A percentile compares a stretch with the other conserved stretches of the same genome.
These are phyloP conservation scores for Sanghuangporus baumii DNA, from an alignment of 1,284 basidiomycete species.

Conservation along the genomic window DNA sequence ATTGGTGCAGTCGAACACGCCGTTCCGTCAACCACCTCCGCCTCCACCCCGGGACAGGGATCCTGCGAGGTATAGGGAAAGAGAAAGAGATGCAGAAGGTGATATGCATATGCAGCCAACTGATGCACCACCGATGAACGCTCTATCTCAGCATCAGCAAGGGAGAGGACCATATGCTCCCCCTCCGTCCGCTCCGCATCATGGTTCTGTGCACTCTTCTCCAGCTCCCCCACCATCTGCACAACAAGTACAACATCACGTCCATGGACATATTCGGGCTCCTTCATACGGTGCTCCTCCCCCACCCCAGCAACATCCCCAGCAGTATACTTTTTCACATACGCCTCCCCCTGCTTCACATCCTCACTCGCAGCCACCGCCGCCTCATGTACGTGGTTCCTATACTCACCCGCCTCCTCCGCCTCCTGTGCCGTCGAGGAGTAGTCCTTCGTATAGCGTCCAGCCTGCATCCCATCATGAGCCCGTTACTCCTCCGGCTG, in stretches of 20 bases:
- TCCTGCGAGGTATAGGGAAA: not conserved
- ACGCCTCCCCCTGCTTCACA: not conserved
- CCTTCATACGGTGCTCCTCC: conserved; percentile 18
- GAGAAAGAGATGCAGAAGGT: not conserved
- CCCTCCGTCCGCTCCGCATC: not conserved
- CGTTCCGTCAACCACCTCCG: not conserved
- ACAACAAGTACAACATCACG: not conserved
- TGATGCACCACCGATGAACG: not conserved
- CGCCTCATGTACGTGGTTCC: not conserved
- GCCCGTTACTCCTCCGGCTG: not conserved
- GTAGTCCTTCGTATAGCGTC: not conserved
- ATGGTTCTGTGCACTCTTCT: not conserved
- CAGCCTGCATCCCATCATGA: not conserved
- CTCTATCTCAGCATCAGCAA: conserved; percentile 17
- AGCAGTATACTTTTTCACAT: conserved; percentile 13
- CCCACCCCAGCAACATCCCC: conserved; percentile 13
- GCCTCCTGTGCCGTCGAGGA: not conserved
- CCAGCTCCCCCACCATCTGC: not conserved
- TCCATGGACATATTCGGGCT: not conserved
- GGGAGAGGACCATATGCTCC: not conserved
- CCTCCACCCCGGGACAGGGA: not conserved
- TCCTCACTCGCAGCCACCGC: not conserved
- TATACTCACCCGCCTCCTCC: conserved; percentile 4
- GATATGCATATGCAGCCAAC: not conserved
- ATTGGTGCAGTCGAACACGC: not conserved